Evolutionary conservation across 23 red algal genomes (phyloP).

Genomic region (Gracilariopsis chorda): DNA sequence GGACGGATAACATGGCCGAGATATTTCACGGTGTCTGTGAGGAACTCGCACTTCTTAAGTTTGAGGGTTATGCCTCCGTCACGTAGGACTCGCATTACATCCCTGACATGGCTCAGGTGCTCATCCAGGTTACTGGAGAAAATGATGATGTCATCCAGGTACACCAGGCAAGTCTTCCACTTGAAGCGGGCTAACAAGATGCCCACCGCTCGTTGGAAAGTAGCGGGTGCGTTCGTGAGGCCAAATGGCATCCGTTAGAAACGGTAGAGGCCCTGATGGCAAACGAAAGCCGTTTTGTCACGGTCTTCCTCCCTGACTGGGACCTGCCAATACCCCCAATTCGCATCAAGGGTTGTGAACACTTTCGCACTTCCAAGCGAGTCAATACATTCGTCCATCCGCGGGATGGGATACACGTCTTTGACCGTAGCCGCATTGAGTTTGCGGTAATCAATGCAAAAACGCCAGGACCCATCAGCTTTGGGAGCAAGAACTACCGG

Average conservation of each 20-base stretch:
- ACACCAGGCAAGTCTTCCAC: background rate
- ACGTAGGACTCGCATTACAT: background rate
- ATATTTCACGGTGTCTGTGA: no score
- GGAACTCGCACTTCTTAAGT: no score
- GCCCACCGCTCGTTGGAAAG: background rate
- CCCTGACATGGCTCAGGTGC: background rate
- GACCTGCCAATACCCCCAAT: background rate
- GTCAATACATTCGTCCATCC: background rate
- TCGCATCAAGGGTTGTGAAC: background rate
- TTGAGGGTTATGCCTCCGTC: background rate
- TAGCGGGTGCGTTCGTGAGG: background rate
- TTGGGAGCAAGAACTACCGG: background rate
- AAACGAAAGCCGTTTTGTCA: background rate
- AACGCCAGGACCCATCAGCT: background rate
- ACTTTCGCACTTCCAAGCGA: background rate
- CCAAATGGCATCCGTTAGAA: background rate
- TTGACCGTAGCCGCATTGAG: background rate
- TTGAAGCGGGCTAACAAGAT: background rate
- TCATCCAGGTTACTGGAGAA: conserved; percentile 19
- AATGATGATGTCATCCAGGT: conserved; percentile 18
- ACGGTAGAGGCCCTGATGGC: background rate
- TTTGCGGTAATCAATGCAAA: background rate
- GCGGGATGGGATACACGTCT: background rate
- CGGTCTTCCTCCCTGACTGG: background rate
- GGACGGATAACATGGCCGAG: no score